These are phyloP conservation scores for Cicer chorassanicum DNA, from an alignment of 306 rosid species.

Conservation along the genomic window DNA sequence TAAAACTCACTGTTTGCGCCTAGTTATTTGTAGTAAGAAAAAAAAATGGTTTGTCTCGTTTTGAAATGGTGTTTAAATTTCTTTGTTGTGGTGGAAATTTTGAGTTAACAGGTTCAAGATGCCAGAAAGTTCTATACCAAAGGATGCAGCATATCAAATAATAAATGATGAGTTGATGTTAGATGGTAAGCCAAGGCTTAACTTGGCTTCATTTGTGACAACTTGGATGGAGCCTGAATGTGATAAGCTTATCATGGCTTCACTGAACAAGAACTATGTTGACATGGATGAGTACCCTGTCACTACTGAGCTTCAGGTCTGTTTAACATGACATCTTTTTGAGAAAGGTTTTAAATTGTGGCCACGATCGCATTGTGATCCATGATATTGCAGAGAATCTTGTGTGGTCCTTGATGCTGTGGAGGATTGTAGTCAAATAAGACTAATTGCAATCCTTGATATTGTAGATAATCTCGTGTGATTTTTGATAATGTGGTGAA, in stretches of 20 bases:
- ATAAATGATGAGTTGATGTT: slow-evolving; percentile 62
- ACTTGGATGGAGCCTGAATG: slow-evolving; percentile 83
- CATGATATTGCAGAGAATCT: neutral
- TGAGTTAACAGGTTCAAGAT: slow-evolving; percentile 47
- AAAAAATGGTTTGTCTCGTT: too few relatives aligned
- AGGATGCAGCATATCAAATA: slow-evolving; percentile 60
- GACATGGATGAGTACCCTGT: slow-evolving; percentile 98
- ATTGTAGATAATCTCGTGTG: neutral
- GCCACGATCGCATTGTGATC: neutral
- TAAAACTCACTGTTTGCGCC: too few relatives aligned
- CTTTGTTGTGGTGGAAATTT: slow-evolving; percentile 25
- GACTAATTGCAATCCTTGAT: neutral
- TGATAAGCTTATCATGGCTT: slow-evolving; percentile 72
- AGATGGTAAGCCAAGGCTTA: slow-evolving; percentile 58
- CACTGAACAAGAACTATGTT: slow-evolving; percentile 89
- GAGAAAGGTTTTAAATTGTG: neutral
- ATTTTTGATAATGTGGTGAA: neutral
- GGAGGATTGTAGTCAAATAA: neutral
- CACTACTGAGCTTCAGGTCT: slow-evolving; percentile 90
- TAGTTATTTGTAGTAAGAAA: neutral
- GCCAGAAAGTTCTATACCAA: slow-evolving; percentile 53
- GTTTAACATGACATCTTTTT: neutral
- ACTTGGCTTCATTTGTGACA: slow-evolving; percentile 58
- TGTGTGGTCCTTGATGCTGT: neutral
- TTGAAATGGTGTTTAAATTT: neutral